Percentiles rank a stretch among this genome's conserved stretches.
phyloP scores from a whole-genome alignment of 163 green algal species.

The Prototheca cutis region DNA sequence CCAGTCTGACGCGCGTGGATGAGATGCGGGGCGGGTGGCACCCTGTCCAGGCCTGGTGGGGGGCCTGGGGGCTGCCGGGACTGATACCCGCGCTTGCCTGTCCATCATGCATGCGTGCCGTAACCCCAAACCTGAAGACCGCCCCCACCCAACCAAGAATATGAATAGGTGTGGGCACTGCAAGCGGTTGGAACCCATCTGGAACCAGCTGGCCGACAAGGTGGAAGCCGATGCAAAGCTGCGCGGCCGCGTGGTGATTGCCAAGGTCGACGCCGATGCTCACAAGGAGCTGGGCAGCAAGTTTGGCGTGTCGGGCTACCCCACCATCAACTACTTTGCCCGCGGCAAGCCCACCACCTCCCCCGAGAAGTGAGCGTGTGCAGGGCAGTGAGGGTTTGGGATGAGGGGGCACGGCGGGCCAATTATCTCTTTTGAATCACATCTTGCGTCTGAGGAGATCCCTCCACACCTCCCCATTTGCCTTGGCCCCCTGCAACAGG shows the following conservation, averaged over 20 bases:
- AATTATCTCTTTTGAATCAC: background rate
- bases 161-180: slow-evolving; percentile 58
- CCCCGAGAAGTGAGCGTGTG: slow-evolving; percentile 36
- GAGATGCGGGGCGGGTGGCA: no score
- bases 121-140: no score
- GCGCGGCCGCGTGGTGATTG: slow-evolving; percentile 53
- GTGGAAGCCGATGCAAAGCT: slow-evolving; percentile 48
- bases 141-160: no score
- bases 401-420: background rate
- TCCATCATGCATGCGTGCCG: no score
- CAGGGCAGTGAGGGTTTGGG: background rate
- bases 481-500: slow-evolving; percentile 23
- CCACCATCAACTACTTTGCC: slow-evolving; percentile 65
- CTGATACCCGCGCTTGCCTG: no score
- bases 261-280: slow-evolving; percentile 67
- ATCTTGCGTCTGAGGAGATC: background rate
- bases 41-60: no score
- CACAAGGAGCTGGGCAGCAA: slow-evolving; percentile 56
- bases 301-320: slow-evolving; percentile 69
- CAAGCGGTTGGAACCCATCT: slow-evolving; percentile 52
- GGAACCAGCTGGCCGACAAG: slow-evolving; percentile 44
- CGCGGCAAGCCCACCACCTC: slow-evolving; percentile 47
- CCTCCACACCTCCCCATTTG: background rate
- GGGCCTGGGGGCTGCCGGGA: no score
- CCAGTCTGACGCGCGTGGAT: no score